A percentile compares a stretch with the other conserved stretches of the same genome.
Conservation (phyloP, 2,329 filamentous ascomycete genomes). For the Alternaria metachromatica region DNA sequence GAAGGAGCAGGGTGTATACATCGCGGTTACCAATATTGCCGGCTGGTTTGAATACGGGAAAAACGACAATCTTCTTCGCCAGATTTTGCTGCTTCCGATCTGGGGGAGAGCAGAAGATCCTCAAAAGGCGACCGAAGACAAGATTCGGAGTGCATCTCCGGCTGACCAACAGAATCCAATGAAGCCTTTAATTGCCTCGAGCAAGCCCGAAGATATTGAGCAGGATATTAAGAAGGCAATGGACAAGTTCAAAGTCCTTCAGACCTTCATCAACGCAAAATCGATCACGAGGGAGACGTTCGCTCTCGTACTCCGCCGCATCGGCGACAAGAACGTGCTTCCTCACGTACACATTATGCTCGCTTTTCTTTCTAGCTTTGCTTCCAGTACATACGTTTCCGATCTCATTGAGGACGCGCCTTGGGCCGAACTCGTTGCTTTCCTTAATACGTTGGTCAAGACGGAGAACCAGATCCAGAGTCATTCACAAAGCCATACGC, state of each 20-base stretch:
- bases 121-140: conserved; percentile 1
- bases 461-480: conserved; percentile 37
- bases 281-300: conserved; percentile 56
- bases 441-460: conserved; percentile 60
- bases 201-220: conserved; percentile 19
- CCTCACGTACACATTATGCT: conserved; percentile 69
- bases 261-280: conserved; percentile 44
- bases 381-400: conserved; percentile 40
- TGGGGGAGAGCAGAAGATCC: conserved; percentile 12
- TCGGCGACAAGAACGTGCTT: conserved; percentile 65
- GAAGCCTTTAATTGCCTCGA: conserved; percentile 19
- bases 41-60: conserved; percentile 62
- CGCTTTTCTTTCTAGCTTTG: conserved; percentile 62
- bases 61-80: conserved; percentile 50
- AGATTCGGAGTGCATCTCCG: conserved; percentile 20
- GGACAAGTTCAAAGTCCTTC: conserved; percentile 8
- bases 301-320: conserved; percentile 57
- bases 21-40: conserved; percentile 64
- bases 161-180: background rate
- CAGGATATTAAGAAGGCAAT: conserved; percentile 10
- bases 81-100: conserved; percentile 22
- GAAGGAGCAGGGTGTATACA: conserved; percentile 64
- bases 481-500: conserved; percentile 3
- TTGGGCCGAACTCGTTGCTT: conserved; percentile 61
- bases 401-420: conserved; percentile 52